Base-by-base conservation (phyloP, 495 filamentous ascomycete species). In the Ascobolus immersus region DNA sequence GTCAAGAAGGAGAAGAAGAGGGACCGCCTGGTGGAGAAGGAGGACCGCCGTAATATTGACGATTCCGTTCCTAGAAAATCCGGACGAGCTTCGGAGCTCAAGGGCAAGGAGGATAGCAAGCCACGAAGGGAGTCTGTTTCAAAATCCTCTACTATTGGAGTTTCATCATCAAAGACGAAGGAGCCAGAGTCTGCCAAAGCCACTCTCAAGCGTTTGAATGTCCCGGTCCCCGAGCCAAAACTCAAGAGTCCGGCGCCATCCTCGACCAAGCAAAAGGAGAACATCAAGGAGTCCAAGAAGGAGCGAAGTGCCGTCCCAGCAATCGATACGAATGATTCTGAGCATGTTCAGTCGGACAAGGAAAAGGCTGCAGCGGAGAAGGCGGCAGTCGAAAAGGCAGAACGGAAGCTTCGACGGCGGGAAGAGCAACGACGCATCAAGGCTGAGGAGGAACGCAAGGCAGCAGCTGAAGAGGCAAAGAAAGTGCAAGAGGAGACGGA, bases 401-500 rank as follows among this genome's bases (percentile, higher is more conserved):
- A 31, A 15, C 28, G 28, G 4, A 31, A 31, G 28, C 28, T 4
- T n/a, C 14, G 18, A 17, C 10, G 8, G 28, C 15, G 14, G 15
- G 11, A 31, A 17, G 15, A 31, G 28, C 11, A 17, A 17, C n/a
- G 15, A 17, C 10, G 6, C 28, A 31, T 3, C 28, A 17, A 31
- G 17, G 28, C 13, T n/a, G 15, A 31, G 15, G 4, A 31, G 28
- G 28, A 31, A 7, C 12, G 18, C 10, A 17, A 25, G 22, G 22
- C 22, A 25, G 22, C 7, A n/a, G 22, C n/a, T 7, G 7, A n/a
- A n/a, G 27, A 23, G 38, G 34, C 21, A n/a, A 41, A 28, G 21
- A 34, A 42, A 17, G 43, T 40, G 29, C 33, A 46, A 23, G 37
- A 33, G 15, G 32, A 38, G 8, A 32, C 37, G 29, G 19, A 23